Evolutionary conservation across 2,329 filamentous ascomycete species (phyloP), one percentile per base, ranked within the genome.

Genomic region (Phaeosphaeria sp.): DNA sequence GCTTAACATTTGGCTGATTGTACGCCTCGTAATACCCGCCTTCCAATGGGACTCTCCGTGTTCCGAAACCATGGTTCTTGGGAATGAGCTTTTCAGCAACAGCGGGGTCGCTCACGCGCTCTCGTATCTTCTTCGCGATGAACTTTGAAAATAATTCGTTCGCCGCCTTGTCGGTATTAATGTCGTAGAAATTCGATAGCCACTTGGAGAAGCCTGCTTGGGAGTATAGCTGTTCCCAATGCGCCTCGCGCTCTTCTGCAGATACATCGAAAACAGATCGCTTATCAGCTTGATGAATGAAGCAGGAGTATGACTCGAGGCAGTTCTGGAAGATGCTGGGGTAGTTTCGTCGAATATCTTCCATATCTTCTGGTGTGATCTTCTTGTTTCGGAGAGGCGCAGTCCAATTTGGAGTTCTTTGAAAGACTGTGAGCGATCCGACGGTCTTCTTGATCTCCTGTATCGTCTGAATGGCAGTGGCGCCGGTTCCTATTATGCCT

Each of bases 41-140:
- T 58, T 81, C 79, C 1, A 81, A 67, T n/a, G 72, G 75, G 7
- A 77, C 74, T 3, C 79, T 67, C 63, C 79, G 79, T 22, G 75
- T 76, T 10, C 78, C 78, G 56, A 77, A 80, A 6, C 73, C 69
- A 55, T 80, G 72, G 60, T 78, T 70, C 46, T 75, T 69, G 1
- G 79, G 79, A 23, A 78, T 79, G 11, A 81, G 61, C 25, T 79
- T 69, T 48, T 80, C 78, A 9, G 75, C 72, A 68, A 78, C 78
- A 51, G 66, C 71, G 60, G 82, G 76, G 63, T 87, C 79, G 42
- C 72, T 64, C 36, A 74, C 64, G 6, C 63, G 61, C 25, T 52
- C 46, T 15, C 74, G 71, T 21, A 79, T 79, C 64, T 80, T 80
- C 30, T 72, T 64, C 3, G 71, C 70, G 3, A 71, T 51, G 53